These are phyloP conservation scores for Thozetella sp. DNA, from an alignment of 495 filamentous ascomycete species.

Conservation along the genomic window DNA sequence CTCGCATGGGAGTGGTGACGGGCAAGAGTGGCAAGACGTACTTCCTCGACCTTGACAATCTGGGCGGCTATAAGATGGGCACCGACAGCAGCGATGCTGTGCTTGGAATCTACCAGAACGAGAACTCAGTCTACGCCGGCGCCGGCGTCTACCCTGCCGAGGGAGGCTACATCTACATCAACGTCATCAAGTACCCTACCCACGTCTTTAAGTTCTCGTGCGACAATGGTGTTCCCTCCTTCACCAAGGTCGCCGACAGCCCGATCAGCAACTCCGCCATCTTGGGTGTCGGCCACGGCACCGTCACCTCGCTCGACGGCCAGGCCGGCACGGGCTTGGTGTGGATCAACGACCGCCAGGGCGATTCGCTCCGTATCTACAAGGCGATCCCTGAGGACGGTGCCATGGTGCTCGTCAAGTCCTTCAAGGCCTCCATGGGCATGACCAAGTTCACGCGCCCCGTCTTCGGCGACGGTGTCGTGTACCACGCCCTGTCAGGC, in stretches of 20 bases:
- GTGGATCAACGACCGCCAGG: conserved; percentile 41
- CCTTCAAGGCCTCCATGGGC: conserved; percentile 29
- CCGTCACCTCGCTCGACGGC: conserved; percentile 38
- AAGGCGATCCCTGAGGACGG: conserved; percentile 40
- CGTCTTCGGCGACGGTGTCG: conserved; percentile 35
- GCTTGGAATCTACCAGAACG: conserved; percentile 30
- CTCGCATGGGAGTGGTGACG: conserved; percentile 30
- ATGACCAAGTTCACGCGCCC: conserved; percentile 40
- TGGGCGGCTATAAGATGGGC: conserved; percentile 38
- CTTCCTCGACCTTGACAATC: conserved; percentile 32
- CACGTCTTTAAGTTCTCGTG: conserved; percentile 37
- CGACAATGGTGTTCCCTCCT: conserved; percentile 27
- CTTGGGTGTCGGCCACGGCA: conserved; percentile 37
- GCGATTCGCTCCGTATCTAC: conserved; percentile 39
- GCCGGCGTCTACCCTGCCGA: conserved; percentile 40
- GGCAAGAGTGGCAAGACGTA: conserved; percentile 39
- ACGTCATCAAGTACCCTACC: conserved; percentile 33
- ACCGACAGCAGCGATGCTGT: conserved; percentile 31
- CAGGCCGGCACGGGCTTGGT: conserved; percentile 35
- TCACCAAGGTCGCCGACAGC: conserved; percentile 35
- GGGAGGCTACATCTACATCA: conserved; percentile 43
- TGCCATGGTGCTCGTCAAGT: conserved; percentile 28
- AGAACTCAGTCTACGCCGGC: conserved; percentile 35
- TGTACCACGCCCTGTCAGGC: conserved; percentile 31
- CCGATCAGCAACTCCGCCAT: conserved; percentile 27